These are phyloP conservation scores for Vaccinium vitisidaea DNA, from an alignment of 148 eudicot genomes.

Conservation along the genomic window DNA sequence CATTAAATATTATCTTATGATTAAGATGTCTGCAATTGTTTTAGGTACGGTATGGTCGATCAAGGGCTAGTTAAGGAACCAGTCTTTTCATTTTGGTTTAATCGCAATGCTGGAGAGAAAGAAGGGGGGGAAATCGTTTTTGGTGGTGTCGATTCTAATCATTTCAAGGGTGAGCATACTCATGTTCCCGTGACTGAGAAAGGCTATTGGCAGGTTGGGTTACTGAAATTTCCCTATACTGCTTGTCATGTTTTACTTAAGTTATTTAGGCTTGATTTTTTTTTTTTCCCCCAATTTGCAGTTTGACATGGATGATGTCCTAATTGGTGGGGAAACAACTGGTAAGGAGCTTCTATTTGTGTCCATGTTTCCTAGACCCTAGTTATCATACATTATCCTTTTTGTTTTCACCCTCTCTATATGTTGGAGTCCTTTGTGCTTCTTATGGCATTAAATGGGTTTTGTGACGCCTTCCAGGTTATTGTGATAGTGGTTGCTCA, in stretches of 20 bases:
- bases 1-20: not conserved
- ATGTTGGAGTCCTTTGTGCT: constrained; percentile 4
- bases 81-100: constrained; percentile 89
- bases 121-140: constrained; percentile 92
- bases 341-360: constrained; percentile 39
- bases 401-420: not conserved
- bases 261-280: not conserved
- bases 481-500: constrained; percentile 73
- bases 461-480: constrained; percentile 48
- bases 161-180: constrained; percentile 79
- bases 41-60: constrained; percentile 81
- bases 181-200: constrained; percentile 79
- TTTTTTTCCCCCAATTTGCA: constrained; percentile 20
- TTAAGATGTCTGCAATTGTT: constrained; percentile 9
- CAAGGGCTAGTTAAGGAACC: constrained; percentile 80
- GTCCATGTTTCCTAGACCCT: not conserved
- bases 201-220: constrained; percentile 91
- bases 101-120: constrained; percentile 66
- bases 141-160: constrained; percentile 78
- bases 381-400: not conserved
- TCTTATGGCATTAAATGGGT: constrained; percentile 4
- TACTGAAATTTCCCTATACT: constrained; percentile 6
- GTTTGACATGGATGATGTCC: constrained; percentile 90
- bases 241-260: not conserved
- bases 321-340: constrained; percentile 60